phyloP scores from a whole-genome alignment of 176 grass and related monocot genomes.

The sorghum (Sorghum bicolor) region Sorghum_bicolor_NCBIv3 NC_012871.2:64563501-64564000 shows the following conservation, averaged over 20 bases:
- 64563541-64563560: background rate
- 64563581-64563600: background rate
- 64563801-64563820: background rate
- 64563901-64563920: background rate
- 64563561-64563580: background rate
- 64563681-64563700: background rate
- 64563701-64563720: background rate
- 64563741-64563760: background rate
- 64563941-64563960: background rate
- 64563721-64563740: background rate
- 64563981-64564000: too few species aligned
- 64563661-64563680: background rate
- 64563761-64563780: background rate
- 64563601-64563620: background rate
- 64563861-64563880: background rate
- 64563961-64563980: background rate
- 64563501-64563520: background rate
- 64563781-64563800: conserved; percentile 21
- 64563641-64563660: background rate
- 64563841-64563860: background rate
- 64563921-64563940: background rate
- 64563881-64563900: background rate
- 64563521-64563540: background rate
- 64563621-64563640: background rate
- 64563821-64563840: background rate